A percentile compares a stretch with the other conserved stretches of the same genome.
These are phyloP conservation scores for Colletotrichum tanaceti DNA, from an alignment of 2,329 filamentous ascomycete species.

Conservation along the genomic window DNA sequence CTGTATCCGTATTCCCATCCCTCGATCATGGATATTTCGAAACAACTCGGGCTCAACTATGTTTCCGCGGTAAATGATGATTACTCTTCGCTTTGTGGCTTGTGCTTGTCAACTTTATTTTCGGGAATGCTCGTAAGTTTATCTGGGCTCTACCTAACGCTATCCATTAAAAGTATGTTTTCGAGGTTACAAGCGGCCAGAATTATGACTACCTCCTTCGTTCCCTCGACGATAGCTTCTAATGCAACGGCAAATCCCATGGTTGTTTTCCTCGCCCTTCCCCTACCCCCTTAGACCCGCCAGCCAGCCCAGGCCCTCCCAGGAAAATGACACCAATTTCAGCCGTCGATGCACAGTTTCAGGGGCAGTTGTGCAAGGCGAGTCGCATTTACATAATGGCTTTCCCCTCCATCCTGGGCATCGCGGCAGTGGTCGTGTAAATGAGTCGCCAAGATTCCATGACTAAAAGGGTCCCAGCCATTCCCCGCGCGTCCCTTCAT, in stretches of 20 bases:
- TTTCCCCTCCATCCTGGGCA: slow-evolving; percentile 27
- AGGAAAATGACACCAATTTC: background rate
- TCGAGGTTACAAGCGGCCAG: background rate
- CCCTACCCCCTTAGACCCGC: background rate
- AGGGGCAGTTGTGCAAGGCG: slow-evolving; percentile 28
- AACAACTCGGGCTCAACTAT: too few relatives aligned
- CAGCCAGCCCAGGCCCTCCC: background rate
- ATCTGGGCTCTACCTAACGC: background rate
- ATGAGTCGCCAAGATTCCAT: slow-evolving; percentile 37
- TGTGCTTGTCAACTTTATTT: too few relatives aligned
- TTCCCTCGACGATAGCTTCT: background rate
- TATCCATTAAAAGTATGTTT: background rate
- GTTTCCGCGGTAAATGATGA: too few relatives aligned
- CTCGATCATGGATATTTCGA: too few relatives aligned
- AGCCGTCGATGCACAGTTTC: slow-evolving; percentile 1
- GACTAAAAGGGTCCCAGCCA: slow-evolving; percentile 24
- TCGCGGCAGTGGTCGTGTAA: slow-evolving; percentile 25
- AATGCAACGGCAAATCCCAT: background rate
- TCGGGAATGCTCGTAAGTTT: too few relatives aligned
- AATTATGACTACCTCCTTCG: background rate
- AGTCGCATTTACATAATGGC: slow-evolving; percentile 35
- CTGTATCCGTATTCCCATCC: too few relatives aligned
- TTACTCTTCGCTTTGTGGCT: too few relatives aligned
- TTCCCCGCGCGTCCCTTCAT: slow-evolving; percentile 16
- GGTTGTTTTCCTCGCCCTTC: background rate